Evolutionary conservation across 2,329 filamentous ascomycete genomes (phyloP).

Genomic region (Neobulgaria alba): DNA sequence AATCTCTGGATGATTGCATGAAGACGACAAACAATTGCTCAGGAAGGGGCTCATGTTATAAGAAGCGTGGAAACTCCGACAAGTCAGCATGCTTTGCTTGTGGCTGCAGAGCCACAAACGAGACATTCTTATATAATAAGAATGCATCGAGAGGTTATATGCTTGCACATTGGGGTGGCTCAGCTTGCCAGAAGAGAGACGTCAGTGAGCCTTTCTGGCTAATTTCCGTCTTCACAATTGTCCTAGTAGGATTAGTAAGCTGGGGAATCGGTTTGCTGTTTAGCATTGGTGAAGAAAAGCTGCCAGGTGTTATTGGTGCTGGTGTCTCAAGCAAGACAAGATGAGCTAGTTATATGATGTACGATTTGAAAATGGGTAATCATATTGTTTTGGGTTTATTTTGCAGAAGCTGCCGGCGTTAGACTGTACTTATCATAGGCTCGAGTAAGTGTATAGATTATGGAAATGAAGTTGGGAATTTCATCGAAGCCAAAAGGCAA

Average conservation of each 20-base stretch:
- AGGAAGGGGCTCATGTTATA: constrained; percentile 67
- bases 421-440: neutral
- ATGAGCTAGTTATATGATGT: constrained; percentile 19
- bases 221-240: constrained; percentile 64
- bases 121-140: constrained; percentile 29
- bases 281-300: constrained; percentile 74
- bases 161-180: constrained; percentile 71
- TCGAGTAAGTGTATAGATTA: neutral
- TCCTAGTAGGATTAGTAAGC: constrained; percentile 57
- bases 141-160: constrained; percentile 35
- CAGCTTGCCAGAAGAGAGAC: constrained; percentile 85
- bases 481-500: too few species aligned
- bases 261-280: constrained; percentile 73
- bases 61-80: constrained; percentile 48
- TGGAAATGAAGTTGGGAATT: neutral
- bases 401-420: neutral
- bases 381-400: neutral
- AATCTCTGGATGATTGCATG: constrained; percentile 58
- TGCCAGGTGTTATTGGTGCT: constrained; percentile 92
- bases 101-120: constrained; percentile 55
- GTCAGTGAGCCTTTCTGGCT: constrained; percentile 85
- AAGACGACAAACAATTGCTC: constrained; percentile 70
- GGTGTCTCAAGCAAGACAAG: constrained; percentile 66
- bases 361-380: constrained; percentile 16
- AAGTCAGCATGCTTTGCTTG: constrained; percentile 65